phyloP scores from a whole-genome alignment of 306 rosid genomes.

The Inga oerstediana region DNA sequence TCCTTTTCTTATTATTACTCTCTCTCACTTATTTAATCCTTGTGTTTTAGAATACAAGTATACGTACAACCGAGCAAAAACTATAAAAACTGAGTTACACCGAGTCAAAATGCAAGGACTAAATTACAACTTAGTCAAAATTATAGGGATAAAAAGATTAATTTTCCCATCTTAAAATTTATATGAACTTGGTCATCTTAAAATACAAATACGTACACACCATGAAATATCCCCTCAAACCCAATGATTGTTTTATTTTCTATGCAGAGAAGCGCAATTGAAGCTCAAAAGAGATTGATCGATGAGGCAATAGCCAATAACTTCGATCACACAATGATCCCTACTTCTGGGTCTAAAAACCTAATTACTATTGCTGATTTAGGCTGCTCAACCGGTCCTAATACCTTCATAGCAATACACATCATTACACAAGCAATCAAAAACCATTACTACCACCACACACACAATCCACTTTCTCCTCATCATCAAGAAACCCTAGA shows the following conservation, averaged over 20 bases:
- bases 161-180: too few relatives aligned
- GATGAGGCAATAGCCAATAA: conserved; percentile 19
- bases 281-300: conserved; percentile 15
- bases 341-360: neutral
- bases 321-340: conserved; percentile 5
- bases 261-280: conserved; percentile 23
- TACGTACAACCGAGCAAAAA: too few relatives aligned
- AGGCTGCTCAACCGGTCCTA: conserved; percentile 37
- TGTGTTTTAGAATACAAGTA: too few relatives aligned
- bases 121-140: too few relatives aligned
- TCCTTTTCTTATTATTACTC: too few relatives aligned
- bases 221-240: neutral
- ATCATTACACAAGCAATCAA: conserved; percentile 22
- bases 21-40: too few relatives aligned
- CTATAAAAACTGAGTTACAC: too few relatives aligned
- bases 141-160: too few relatives aligned
- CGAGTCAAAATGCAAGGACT: too few relatives aligned
- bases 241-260: neutral
- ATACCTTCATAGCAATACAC: conserved; percentile 19
- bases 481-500: conserved; percentile 4
- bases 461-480: neutral
- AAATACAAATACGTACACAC: too few relatives aligned
- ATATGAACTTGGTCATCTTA: too few relatives aligned
- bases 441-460: neutral
- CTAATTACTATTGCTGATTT: conserved; percentile 27